Evolutionary conservation across 768 basidiomycete species (phyloP).

Genomic region (Amanita muscaria): DNA sequence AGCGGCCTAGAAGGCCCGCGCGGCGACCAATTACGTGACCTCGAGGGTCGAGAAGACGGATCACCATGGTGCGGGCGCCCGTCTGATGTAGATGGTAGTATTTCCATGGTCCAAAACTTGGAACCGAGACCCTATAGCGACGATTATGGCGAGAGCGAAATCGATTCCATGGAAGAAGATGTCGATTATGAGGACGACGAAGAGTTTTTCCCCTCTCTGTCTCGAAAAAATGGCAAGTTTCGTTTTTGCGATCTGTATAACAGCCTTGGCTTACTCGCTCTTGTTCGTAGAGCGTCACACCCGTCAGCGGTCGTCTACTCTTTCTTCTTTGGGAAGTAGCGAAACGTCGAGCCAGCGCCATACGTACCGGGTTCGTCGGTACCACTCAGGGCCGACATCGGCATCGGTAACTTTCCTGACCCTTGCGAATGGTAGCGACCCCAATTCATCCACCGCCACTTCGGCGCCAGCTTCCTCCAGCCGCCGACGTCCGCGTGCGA

Average conservation of each 20-base stretch:
- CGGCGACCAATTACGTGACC: conserved; percentile 6
- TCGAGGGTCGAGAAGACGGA: conserved; percentile 8
- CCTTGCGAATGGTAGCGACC: conserved; percentile 3
- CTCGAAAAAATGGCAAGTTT: conserved; percentile 6
- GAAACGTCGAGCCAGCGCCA: conserved; percentile 1
- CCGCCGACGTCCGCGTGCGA: conserved; percentile 27
- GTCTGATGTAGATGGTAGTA: conserved; percentile 7
- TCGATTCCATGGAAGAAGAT: conserved; percentile 9
- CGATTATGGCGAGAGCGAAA: conserved; percentile 7
- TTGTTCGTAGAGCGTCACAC: conserved; percentile 3
- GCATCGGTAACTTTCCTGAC: conserved; percentile 7
- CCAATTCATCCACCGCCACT: conserved; percentile 9
- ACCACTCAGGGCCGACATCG: conserved; percentile 5
- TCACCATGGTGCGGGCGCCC: conserved; percentile 4
- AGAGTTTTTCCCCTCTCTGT: conserved; percentile 12
- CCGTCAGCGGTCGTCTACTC: conserved; percentile 15
- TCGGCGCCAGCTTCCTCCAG: conserved; percentile 11
- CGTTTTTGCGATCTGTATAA: conserved; percentile 10
- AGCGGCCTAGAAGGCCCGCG: conserved; percentile 4
- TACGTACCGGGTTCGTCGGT: conserved; percentile 7
- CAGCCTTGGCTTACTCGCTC: conserved; percentile 10
- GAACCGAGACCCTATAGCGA: conserved; percentile 3
- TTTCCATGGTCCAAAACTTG: conserved; percentile 5
- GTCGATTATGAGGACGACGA: conserved; percentile 19
- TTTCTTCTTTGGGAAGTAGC: background rate